Base-by-base conservation (phyloP, 1,284 basidiomycete species). In the Trametes hirsuta region DNA sequence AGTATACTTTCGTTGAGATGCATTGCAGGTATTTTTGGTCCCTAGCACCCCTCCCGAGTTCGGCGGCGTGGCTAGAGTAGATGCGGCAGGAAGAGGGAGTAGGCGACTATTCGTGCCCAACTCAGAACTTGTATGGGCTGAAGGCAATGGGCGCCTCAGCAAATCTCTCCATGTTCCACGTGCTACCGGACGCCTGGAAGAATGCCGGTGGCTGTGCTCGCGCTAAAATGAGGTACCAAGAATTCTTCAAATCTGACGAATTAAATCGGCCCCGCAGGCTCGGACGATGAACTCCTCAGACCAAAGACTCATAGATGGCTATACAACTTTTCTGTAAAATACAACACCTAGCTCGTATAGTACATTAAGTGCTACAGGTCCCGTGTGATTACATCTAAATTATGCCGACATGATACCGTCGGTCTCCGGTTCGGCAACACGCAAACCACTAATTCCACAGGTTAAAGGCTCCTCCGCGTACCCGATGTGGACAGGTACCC, bases 1-100 rank as follows among this genome's bases (percentile, higher is more conserved):
- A 92, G 71, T 45, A 93, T 72, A 25, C 82, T 78, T 73, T 93
- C 90, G 65, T 89, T 87, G 2, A 90, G 75, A 62, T 79, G 80
- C 86, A 90, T 88, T 15, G 21, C 51, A 42, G 34, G 15, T 14
- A 6, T 12, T 39, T 22, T 8, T 12, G 4, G 10, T 6, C 11
- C 37, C 11, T 22, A 11, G 14, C 35, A 22, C 22, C 21, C n/a
- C 8, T 39, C 15, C n/a, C 47, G 18, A 24, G n/a, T 3, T 22
- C 36, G 35, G 24, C 3, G 48, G 9, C 22, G 12, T 6, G 10
- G 6, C 9, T n/a, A 39, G 24, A 9, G 10, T 15, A 6, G 14
- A 4, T 1, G 6, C 22, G 8, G 14, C 3, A 11, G 12, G 3
- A 15, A 11, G 21, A 10, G 9, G 49, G 10, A n/a, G 22, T 41